These are phyloP conservation scores for Crithidia brevicula DNA, from an alignment of 208 protist species.

Conservation along the genomic window DNA sequence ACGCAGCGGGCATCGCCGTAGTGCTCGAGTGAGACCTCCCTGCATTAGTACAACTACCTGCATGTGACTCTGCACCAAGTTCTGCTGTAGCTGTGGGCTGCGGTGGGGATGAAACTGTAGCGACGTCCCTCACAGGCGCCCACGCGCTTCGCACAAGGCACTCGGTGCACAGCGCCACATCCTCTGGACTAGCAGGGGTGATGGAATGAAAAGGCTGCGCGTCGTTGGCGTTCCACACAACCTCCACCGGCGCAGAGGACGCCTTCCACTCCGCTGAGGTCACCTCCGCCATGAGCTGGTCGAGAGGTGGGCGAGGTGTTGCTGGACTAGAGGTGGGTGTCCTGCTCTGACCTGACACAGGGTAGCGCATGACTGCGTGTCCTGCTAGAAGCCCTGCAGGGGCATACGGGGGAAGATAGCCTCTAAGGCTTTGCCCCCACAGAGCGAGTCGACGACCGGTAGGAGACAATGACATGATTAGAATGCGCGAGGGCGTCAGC, in stretches of 20 bases:
- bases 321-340: neutral
- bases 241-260: slow-evolving; percentile 5
- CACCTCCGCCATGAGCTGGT: neutral
- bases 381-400: slow-evolving; percentile 13
- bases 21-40: no score
- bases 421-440: slow-evolving; percentile 19
- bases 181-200: slow-evolving; percentile 13
- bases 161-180: slow-evolving; percentile 10
- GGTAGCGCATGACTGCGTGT: slow-evolving; percentile 14
- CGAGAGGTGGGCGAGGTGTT: neutral
- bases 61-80: no score
- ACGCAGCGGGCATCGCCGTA: no score
- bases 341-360: neutral
- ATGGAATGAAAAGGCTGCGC: slow-evolving; percentile 28
- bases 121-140: no score
- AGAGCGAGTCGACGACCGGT: slow-evolving; percentile 7
- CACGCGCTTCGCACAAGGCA: slow-evolving; percentile 4
- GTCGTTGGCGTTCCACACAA: slow-evolving; percentile 28
- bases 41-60: no score
- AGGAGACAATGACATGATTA: neutral
- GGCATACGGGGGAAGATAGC: slow-evolving; percentile 13
- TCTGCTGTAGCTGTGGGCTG: no score
- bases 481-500: no score
- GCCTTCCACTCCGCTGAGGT: neutral
- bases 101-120: neutral